phyloP scores from a whole-genome alignment of 805 yeast genomes.

The Myxozyma mucilagina region DNA sequence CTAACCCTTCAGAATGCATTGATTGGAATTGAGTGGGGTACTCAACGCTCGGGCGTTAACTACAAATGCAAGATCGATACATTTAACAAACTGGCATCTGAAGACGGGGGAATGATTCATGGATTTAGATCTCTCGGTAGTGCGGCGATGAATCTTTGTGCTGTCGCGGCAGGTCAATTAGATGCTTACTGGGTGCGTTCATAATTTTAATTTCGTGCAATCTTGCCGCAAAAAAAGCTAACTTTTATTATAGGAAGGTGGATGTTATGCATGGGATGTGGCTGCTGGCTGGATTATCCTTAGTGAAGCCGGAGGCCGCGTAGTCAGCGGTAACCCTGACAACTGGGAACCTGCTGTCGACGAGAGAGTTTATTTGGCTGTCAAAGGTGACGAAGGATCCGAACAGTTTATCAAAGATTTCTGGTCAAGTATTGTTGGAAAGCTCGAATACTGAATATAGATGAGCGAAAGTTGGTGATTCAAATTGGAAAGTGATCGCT shows the following conservation, averaged over 20 bases:
- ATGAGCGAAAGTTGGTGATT: no score
- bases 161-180: conserved; percentile 57
- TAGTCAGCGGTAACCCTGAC: conserved; percentile 57
- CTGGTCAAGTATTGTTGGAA: conserved; percentile 53
- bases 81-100: conserved; percentile 48
- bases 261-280: conserved; percentile 70
- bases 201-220: not conserved
- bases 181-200: conserved; percentile 57
- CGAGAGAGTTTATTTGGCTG: conserved; percentile 56
- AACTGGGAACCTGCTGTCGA: conserved; percentile 53
- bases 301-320: conserved; percentile 58
- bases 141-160: conserved; percentile 63
- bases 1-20: conserved; percentile 54
- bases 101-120: conserved; percentile 58
- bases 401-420: conserved; percentile 49
- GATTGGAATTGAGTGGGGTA: conserved; percentile 62
- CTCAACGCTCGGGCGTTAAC: conserved; percentile 54
- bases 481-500: not conserved
- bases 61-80: conserved; percentile 54
- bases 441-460: conserved; percentile 42
- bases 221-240: not conserved
- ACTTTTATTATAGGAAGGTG: conserved; percentile 63
- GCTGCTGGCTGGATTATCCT: conserved; percentile 68
- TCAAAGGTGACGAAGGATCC: conserved; percentile 55
- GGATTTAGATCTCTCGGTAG: conserved; percentile 64